Evolutionary conservation across 1,139 yeast genomes (phyloP), one percentile per base, ranked within the genome.

Genomic region (Suhomyces choctaworum): DNA sequence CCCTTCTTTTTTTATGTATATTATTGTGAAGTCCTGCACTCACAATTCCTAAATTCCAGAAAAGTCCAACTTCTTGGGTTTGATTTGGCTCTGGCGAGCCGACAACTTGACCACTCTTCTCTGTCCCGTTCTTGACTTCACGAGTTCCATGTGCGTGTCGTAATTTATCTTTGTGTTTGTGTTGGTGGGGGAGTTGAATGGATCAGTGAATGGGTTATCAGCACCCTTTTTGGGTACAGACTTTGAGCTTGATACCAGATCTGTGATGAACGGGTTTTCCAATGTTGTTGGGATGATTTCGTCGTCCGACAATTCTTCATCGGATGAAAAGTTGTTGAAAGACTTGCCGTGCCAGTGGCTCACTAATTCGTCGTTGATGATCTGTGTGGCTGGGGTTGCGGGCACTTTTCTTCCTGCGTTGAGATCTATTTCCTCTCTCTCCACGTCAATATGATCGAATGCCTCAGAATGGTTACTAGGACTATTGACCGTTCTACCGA

Each of bases 11-110:
- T 17, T 17, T 17, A 8, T 14, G 5, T 15, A 21, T 5, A 3
- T n/a, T 7, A 3, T 17, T 32, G 36, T 33, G 40, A 30, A 29
- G 32, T 24, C 40, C 40, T 13, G 40, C 40, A 29, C n/a, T 24
- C 40, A 33, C 33, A 36, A 32, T 19, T n/a, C 2, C 29, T 25
- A 44, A 16, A 43, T 25, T 11, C 32, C 31, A 9, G 56, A 39
- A 46, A 67, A 67, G 41, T 62, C 64, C 50, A 70, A 60, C 42
- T 62, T 67, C 47, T 64, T 66, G 15, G 76, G 76, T 42, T 62
- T 62, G 29, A 68, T 60, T 31, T 54, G 57, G 41, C 54, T 56
- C 41, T 70, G 73, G 24, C 58, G 60, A 8, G 54, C 57, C 35
- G 64, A 50, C 30, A 70, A 52, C 37, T 60, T 54, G 17, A 66